phyloP scores from a whole-genome alignment of 2,329 filamentous ascomycete genomes.

The Venturia carpophila region DNA sequence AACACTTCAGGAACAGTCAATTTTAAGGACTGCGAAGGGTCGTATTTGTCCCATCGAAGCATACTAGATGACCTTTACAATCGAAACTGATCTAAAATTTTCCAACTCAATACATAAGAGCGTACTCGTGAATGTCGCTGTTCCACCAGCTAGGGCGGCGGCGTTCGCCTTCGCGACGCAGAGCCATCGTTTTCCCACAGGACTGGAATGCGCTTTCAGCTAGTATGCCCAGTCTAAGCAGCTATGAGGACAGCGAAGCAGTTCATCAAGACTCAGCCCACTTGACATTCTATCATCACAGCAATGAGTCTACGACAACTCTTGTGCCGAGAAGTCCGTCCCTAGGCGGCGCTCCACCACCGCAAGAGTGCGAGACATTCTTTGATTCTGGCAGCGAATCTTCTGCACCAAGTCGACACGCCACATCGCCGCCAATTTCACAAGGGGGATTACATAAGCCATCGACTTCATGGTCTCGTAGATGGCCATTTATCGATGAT shows the following conservation, averaged over 20 bases:
- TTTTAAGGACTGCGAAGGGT: not conserved
- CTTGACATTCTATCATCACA: not conserved
- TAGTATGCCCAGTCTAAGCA: not conserved
- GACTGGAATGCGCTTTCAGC: not conserved
- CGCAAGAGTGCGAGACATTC: conserved; percentile 3
- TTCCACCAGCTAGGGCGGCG: not conserved
- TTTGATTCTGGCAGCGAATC: not conserved
- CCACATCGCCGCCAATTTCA: not conserved
- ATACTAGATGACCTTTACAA: too few relatives aligned
- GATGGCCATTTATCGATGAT: not conserved
- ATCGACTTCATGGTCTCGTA: not conserved
- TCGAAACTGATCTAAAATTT: not conserved
- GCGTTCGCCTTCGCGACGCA: not conserved
- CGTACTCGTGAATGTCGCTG: not conserved
- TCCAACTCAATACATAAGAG: not conserved
- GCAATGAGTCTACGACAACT: conserved; percentile 1
- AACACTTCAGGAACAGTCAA: not conserved
- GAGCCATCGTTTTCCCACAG: not conserved
- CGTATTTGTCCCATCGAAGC: not conserved
- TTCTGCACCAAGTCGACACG: not conserved
- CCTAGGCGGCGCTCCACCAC: too few relatives aligned
- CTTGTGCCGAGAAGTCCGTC: not conserved
- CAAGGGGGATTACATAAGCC: not conserved
- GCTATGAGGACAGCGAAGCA: not conserved
- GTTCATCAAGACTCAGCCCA: not conserved